Conservation (phyloP, 2,329 filamentous ascomycete species). For the Fusarium hainanense region DNA sequence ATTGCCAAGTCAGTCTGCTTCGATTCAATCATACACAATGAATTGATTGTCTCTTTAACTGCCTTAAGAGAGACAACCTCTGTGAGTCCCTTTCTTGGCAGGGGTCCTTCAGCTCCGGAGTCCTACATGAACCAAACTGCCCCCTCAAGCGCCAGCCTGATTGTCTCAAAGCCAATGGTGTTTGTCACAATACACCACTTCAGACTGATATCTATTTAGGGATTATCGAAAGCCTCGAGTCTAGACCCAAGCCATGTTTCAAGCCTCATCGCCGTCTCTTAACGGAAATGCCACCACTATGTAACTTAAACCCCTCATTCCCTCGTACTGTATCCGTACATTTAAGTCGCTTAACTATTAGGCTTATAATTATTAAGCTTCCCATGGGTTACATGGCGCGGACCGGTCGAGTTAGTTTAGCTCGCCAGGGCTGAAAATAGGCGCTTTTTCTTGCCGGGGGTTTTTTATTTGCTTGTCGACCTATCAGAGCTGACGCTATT, state of each 20-base stretch:
- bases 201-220: conserved; percentile 3
- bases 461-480: neutral
- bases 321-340: no score
- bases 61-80: conserved; percentile 11
- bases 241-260: conserved; percentile 43
- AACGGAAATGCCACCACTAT: conserved; percentile 18
- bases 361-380: conserved; percentile 17
- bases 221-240: conserved; percentile 8
- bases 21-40: neutral
- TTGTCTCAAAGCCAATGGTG: conserved; percentile 13
- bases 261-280: conserved; percentile 21
- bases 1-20: neutral
- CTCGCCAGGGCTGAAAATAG: conserved; percentile 37
- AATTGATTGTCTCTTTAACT: conserved; percentile 3
- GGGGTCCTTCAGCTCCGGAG: neutral
- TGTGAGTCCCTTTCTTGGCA: neutral
- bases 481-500: conserved; percentile 4
- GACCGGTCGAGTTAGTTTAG: conserved; percentile 18
- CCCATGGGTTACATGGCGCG: conserved; percentile 25
- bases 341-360: neutral
- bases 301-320: conserved; percentile 3
- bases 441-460: conserved; percentile 16
- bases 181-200: neutral
- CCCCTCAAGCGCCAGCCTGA: neutral
- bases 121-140: neutral